Conservation (phyloP, 371 early-diverging fungal genomes). For the Globomyces sp. region DNA sequence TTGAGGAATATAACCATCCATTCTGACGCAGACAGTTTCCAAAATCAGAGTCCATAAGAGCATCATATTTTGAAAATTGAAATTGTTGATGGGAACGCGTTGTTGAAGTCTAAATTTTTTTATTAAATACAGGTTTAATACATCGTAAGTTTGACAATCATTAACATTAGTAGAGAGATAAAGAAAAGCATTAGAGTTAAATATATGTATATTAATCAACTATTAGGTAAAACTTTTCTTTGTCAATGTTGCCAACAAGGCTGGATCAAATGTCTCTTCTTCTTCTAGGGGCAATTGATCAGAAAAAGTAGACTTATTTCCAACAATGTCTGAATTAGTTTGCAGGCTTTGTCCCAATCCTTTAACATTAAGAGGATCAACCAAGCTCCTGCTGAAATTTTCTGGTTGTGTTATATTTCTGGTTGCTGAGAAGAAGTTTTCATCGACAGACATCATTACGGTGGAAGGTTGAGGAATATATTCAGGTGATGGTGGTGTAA, state of each 20-base stretch:
- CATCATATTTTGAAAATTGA: no score
- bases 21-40: no score
- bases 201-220: no score
- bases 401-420: not conserved
- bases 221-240: not conserved
- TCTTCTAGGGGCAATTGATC: conserved; percentile 1
- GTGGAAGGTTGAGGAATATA: not conserved
- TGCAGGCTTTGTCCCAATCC: conserved; percentile 13
- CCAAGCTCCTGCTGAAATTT: not conserved
- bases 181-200: no score
- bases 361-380: conserved; percentile 13
- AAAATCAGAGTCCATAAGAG: no score
- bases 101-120: no score
- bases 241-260: not conserved
- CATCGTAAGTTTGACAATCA: no score
- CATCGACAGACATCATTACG: conserved; percentile 5
- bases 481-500: conserved; percentile 7
- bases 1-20: no score
- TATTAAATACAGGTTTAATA: no score
- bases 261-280: conserved; percentile 13
- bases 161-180: no score
- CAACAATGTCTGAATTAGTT: not conserved
- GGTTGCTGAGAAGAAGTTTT: conserved; percentile 1
- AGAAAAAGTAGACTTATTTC: not conserved
- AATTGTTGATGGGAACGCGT: no score